Percentiles rank a stretch among this genome's conserved stretches.
phyloP scores from a whole-genome alignment of 176 grass and related monocot species.

The Aegilops speltoides region DNA sequence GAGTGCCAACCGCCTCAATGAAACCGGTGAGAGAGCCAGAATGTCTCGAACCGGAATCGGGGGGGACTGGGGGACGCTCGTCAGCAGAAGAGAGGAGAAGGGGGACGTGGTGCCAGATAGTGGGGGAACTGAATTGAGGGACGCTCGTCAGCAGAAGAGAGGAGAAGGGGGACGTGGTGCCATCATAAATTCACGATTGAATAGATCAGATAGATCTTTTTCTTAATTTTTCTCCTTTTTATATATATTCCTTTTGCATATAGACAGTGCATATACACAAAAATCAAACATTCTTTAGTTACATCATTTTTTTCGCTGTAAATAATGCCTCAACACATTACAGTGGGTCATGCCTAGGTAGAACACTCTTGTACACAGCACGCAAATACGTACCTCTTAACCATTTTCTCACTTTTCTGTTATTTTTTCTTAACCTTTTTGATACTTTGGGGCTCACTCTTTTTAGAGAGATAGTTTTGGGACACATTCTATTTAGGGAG shows the following conservation, averaged over 20 bases:
- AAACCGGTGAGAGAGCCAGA: no score
- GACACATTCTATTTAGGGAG: neutral
- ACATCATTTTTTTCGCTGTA: neutral
- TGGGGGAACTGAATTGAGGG: no score
- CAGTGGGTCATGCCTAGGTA: neutral
- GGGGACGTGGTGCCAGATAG: no score
- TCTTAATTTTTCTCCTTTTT: neutral
- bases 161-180: no score
- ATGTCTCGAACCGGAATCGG: no score
- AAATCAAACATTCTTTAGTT: neutral
- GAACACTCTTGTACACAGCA: neutral
- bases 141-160: no score
- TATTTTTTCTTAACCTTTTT: neutral
- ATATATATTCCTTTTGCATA: conserved; percentile 2
- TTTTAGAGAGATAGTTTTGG: neutral
- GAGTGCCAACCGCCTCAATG: no score
- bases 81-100: no score
- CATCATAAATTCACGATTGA: neutral
- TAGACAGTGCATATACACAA: neutral
- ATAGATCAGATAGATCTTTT: no score
- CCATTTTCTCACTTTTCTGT: neutral
- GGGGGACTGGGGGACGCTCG: no score
- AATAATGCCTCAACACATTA: conserved; percentile 1
- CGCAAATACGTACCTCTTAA: conserved; percentile 4
- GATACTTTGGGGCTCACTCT: neutral